Evolutionary conservation across 2,329 filamentous ascomycete species (phyloP), one percentile per base, ranked within the genome.

Genomic region (Penicillium italicum): DNA sequence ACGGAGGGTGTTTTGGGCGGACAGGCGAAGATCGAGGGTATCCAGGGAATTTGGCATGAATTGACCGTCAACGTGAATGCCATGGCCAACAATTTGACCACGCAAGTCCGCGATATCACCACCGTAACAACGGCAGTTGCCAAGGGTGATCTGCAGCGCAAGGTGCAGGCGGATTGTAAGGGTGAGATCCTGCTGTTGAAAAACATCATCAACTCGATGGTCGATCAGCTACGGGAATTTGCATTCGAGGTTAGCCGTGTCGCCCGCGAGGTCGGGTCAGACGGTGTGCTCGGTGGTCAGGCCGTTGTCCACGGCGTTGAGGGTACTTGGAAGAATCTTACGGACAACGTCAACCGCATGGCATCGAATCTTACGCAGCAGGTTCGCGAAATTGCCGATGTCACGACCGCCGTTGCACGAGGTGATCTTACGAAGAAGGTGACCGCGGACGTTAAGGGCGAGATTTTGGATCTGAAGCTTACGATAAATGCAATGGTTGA

Each of bases 181-280:
- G 94, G 88, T 72, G 93, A 92, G 80, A 97, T 91, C 68, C 88
- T 85, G 72, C 89, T 89, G 79, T 88, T 97, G 69, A 97, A 97
- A 76, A 91, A 90, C 58, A 97, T 92, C 42, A 97, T 97, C 80
- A 97, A 97, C 76, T 93, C 89, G 69, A 97, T 97, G 92, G 92
- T 97, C 59, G 92, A 96, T 72, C 92, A 96, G 72, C 79, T 97
- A 54, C 90, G 95, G 69, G 91, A 96, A 68, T 97, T 97, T 71
- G 92, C 92, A 18, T 88, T 90, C 67, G 91, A 97, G 76, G 92
- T 97, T 65, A 96, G 91, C 50, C 93, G 92, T 73, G 88, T 97
- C 67, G 91, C 92, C 34, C 87, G 90, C 70, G 92, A 96, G 74
- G 92, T 97, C 77, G 92, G 92, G 55, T 97, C 92, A 1, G 92